Evolutionary conservation across 345 rosid genomes (phyloP).

Genomic region (thale cress (Arabidopsis thaliana)): DNA sequence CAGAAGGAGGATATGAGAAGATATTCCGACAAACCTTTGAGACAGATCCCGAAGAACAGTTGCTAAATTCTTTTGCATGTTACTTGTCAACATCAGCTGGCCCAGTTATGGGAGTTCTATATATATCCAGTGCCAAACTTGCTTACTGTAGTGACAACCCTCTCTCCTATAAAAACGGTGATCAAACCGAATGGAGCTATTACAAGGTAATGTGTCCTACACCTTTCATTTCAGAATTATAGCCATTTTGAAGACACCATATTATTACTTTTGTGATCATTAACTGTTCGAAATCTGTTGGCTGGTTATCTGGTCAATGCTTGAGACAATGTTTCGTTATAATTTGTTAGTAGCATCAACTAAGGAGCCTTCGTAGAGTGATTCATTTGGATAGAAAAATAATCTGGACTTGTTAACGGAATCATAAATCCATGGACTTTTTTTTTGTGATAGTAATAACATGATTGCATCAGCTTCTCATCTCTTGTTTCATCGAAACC

Average conservation of each 20-base stretch:
- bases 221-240: conserved; percentile 18
- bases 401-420: neutral
- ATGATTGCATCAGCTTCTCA: neutral
- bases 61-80: conserved; percentile 69
- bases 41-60: conserved; percentile 71
- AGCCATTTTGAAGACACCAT: conserved; percentile 2
- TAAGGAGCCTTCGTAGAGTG: neutral
- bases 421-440: neutral
- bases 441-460: neutral
- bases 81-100: conserved; percentile 87
- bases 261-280: neutral
- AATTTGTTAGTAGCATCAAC: neutral
- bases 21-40: conserved; percentile 76
- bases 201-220: conserved; percentile 58
- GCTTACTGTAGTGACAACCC: conserved; percentile 80
- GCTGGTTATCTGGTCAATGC: neutral
- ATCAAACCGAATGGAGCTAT: conserved; percentile 76
- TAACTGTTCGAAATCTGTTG: neutral
- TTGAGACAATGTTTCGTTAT: neutral
- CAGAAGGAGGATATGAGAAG: conserved; percentile 86
- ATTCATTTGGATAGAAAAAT: conserved; percentile 1
- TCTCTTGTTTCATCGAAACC: neutral
- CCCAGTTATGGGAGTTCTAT: conserved; percentile 80
- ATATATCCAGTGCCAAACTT: conserved; percentile 70
- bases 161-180: conserved; percentile 65